Conservation (phyloP, 75 land plant species). For the Cupressus sempervirens region DNA sequence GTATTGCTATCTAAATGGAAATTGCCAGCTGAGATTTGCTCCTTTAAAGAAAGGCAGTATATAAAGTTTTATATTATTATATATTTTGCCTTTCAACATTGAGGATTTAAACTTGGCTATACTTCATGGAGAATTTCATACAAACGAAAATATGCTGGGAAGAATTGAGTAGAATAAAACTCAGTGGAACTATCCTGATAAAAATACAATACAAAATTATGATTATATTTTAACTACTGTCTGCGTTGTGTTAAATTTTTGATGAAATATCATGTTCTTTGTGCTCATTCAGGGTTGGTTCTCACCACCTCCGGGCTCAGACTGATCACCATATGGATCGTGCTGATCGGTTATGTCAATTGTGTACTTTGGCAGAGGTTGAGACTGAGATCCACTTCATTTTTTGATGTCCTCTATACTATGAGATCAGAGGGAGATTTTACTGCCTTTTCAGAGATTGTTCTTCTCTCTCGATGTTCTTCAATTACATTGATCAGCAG, state of each 20-base stretch:
- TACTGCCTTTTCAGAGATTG: too few species aligned
- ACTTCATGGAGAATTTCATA: background rate
- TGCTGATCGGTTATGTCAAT: too few species aligned
- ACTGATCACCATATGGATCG: too few species aligned
- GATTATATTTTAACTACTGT: background rate
- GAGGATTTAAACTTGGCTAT: background rate
- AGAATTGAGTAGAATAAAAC: background rate
- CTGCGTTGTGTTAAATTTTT: background rate
- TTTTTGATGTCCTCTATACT: too few species aligned
- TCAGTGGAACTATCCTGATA: background rate
- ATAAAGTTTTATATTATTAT: background rate
- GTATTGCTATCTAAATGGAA: background rate
- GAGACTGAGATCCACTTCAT: too few species aligned
- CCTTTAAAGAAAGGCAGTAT: background rate
- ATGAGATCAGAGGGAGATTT: too few species aligned
- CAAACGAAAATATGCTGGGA: background rate
- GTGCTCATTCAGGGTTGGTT: too few species aligned
- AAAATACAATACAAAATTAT: background rate
- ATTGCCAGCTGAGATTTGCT: background rate
- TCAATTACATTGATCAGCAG: too few species aligned
- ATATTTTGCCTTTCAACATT: background rate
- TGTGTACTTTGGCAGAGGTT: too few species aligned
- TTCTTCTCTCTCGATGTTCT: too few species aligned
- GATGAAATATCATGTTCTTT: background rate
- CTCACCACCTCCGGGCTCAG: too few species aligned